phyloP scores from a whole-genome alignment of 1,284 basidiomycete genomes.

The Boletus holoroseus region DNA sequence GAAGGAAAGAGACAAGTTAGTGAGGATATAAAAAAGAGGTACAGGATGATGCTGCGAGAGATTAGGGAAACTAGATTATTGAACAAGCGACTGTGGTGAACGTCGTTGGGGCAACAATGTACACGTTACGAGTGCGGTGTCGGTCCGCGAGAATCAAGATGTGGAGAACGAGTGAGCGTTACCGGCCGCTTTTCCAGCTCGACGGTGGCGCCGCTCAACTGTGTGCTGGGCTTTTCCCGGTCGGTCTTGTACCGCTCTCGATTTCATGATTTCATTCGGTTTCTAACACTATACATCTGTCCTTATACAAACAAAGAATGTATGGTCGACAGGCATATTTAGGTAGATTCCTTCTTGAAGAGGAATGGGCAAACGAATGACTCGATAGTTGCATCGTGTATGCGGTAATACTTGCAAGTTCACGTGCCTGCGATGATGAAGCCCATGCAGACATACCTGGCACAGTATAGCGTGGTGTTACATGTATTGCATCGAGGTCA shows the following conservation, averaged over 20 bases:
- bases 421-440: neutral
- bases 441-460: too few species aligned
- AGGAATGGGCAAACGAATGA: neutral
- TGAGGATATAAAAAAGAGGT: conserved; percentile 2
- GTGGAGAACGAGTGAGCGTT: neutral
- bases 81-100: conserved; percentile 7
- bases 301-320: conserved; percentile 3
- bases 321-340: conserved; percentile 9
- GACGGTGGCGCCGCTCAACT: conserved; percentile 25
- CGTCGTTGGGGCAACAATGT: neutral
- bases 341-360: neutral
- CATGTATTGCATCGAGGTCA: neutral
- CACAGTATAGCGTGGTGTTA: too few species aligned
- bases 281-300: too few species aligned
- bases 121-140: neutral
- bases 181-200: conserved; percentile 32
- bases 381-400: neutral
- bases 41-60: conserved; percentile 4
- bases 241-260: too few species aligned
- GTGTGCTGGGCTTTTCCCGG: neutral
- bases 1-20: conserved; percentile 1
- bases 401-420: too few species aligned
- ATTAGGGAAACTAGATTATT: conserved; percentile 7
- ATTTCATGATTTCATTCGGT: too few species aligned
- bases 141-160: neutral